Base-by-base conservation (phyloP, 2,329 filamentous ascomycete species). In the Xylaria sp. region DNA sequence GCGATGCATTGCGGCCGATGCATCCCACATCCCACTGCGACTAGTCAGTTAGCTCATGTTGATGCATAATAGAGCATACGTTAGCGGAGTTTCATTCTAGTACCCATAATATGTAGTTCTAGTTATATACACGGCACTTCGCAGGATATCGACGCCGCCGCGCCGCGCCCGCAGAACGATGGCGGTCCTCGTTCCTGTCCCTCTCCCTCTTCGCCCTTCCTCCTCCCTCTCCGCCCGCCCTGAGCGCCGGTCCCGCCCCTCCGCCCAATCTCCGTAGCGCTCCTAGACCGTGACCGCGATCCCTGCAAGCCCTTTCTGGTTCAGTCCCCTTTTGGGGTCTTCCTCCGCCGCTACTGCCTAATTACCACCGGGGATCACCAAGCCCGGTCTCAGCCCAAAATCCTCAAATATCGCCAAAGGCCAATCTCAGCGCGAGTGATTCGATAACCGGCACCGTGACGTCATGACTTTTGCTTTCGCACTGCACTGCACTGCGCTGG, bases 201-300 rank as follows among this genome's bases (percentile, higher is more conserved):
- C 44, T 44, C 39, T 47, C 20, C 43, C 42, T 47, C 45, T 42
- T 16, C 7, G 6, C 38, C 6, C 18, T 39, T 18, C 29, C 52
- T 44, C 57, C 57, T 50, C 54, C 57, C 54, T 58, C 54, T 49
- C 57, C 57, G 57, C 54, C 49, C 54, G 39, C 50, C 48, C 44
- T 46, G 50, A 50, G 51, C 46, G 29, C 29, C 52, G 29, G 52
- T 58, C 52, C 55, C 58, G 55, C 58, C 49, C 53, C 48, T 56
- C 58, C 58, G 58, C 55, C 44, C 58, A 58, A 60, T 58, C 54
- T 58, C 58, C 58, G 45, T 38, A 60, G 54, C n/a, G n/a, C n/a
- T n/a, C n/a, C n/a, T n/a, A n/a, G 37, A 48, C 46, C 48, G 4
- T 34, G 29, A 54, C 53, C 47, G 49, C 47, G 39, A 58, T 43